Base-by-base conservation (phyloP, 2,329 filamentous ascomycete genomes). In the Cladosporium sphaerospermum region DNA sequence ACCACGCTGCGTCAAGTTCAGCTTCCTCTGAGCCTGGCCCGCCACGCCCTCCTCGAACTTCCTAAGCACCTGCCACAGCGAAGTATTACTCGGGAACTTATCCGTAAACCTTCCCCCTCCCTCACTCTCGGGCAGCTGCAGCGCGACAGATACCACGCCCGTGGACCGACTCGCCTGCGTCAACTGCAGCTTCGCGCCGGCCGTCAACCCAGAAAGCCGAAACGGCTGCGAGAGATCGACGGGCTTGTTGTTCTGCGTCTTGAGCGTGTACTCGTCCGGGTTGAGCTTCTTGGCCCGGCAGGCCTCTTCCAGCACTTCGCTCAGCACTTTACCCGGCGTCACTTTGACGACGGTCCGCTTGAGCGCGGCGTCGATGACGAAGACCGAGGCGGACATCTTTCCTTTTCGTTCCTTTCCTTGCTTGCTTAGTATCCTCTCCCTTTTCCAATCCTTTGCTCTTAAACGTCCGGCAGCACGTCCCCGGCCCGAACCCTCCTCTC, bases 181-280 rank as follows among this genome's bases (percentile, higher is more conserved):
- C 46, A 99, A 86, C 67, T 97, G 91, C 54, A 99, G 82, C 67
- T 95, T 95, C 55, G 93, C 92, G 57, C 93, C 93, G 36, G 88
- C 81, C 10, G 80, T 78, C 5, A 99, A 84, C 46, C 90, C 89
- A 4, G 90, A 86, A 28, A 92, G 82, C 45, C 92, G 85, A 67
- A 91, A 89, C 40, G 88, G 86, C 53, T 89, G 79, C 6, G 90
- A 92, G 8, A 99, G 80, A 64, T 96, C 90, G 54, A 99, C 76
- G 33, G 82, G 78, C 66, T 92, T 96, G 70, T 92, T 88, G 67
- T 89, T 90, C 69, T 91, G 77, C 64, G 87, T 90, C 87, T 95
- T 97, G 54, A 99, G 73, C 18, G 85, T 80, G 71, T 88, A 93
- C 57, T 86, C 85, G 59, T 85, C 84, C 32, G 85, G 76, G 55